Conservation (phyloP, 1,284 basidiomycete genomes). For the Mycena citricolor region DNA sequence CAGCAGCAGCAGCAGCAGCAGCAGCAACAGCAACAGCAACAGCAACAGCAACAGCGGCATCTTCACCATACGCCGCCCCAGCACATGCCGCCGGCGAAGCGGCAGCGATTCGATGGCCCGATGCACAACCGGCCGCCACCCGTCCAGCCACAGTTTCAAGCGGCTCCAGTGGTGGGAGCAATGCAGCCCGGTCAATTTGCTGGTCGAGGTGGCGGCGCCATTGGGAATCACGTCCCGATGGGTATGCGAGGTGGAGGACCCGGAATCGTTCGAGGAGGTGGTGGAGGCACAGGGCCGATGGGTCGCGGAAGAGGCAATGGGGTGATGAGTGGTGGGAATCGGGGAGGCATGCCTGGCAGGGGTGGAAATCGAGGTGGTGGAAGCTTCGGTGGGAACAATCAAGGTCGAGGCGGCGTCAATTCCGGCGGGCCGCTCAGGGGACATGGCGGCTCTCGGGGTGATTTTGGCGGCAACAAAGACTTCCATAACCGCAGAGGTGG, state of each 20-base stretch:
- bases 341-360: no score
- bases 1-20: slow-evolving; percentile 44
- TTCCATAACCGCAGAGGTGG: slow-evolving; percentile 64
- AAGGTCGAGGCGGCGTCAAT: slow-evolving; percentile 37
- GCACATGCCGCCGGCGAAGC: slow-evolving; percentile 76
- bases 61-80: slow-evolving; percentile 65
- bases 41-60: slow-evolving; percentile 47
- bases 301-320: slow-evolving; percentile 42
- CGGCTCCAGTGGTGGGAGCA: slow-evolving; percentile 34
- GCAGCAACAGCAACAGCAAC: slow-evolving; percentile 43
- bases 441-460: slow-evolving; percentile 56
- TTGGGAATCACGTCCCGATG: slow-evolving; percentile 16
- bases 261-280: slow-evolving; percentile 29
- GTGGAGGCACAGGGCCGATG: slow-evolving; percentile 34
- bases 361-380: slow-evolving; percentile 49
- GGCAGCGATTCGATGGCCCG: slow-evolving; percentile 81
- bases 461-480: slow-evolving; percentile 59
- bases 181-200: slow-evolving; percentile 36
- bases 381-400: slow-evolving; percentile 41
- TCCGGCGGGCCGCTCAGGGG: slow-evolving; percentile 46
- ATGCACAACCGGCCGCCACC: slow-evolving; percentile 48
- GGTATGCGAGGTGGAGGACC: slow-evolving; percentile 30
- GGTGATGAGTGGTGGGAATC: slow-evolving; percentile 37
- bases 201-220: slow-evolving; percentile 31
- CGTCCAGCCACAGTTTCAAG: slow-evolving; percentile 49